Evolutionary conservation across 2,329 filamentous ascomycete species (phyloP).

Genomic region (Sordariomycetes sp.): DNA sequence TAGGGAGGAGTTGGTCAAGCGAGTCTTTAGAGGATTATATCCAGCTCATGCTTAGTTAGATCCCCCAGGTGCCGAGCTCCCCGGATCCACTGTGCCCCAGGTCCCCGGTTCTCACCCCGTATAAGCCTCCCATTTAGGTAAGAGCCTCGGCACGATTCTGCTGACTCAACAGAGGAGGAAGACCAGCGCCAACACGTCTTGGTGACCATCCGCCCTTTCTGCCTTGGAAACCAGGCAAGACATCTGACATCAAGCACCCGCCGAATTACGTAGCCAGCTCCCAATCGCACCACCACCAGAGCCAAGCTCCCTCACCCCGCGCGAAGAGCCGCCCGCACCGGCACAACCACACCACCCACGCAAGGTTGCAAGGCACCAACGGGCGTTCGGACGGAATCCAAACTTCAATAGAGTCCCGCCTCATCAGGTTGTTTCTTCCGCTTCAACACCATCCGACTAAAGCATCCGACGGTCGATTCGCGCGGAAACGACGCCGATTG

Average conservation of each 20-base stretch:
- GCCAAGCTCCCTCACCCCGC: neutral
- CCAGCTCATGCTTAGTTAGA: neutral
- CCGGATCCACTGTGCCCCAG: neutral
- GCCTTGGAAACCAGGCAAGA: neutral
- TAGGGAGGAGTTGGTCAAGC: too few species aligned
- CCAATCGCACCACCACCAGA: neutral
- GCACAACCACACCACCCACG: neutral
- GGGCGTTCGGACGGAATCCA: neutral
- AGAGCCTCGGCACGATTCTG: neutral
- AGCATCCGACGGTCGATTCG: neutral
- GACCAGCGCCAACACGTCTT: neutral
- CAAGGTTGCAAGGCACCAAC: neutral
- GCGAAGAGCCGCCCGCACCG: neutral
- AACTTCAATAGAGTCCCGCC: neutral
- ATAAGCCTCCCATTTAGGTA: neutral
- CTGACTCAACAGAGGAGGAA: neutral
- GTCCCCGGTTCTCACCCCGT: neutral
- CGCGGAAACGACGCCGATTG: neutral
- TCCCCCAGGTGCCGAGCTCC: too few species aligned
- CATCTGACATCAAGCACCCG: neutral
- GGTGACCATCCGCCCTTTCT: neutral
- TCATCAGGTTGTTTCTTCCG: slow-evolving; percentile 1
- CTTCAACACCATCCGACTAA: neutral
- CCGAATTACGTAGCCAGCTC: neutral
- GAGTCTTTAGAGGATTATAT: neutral